Base-by-base conservation (phyloP, 495 filamentous ascomycete species). In the Talaromyces liani region DNA sequence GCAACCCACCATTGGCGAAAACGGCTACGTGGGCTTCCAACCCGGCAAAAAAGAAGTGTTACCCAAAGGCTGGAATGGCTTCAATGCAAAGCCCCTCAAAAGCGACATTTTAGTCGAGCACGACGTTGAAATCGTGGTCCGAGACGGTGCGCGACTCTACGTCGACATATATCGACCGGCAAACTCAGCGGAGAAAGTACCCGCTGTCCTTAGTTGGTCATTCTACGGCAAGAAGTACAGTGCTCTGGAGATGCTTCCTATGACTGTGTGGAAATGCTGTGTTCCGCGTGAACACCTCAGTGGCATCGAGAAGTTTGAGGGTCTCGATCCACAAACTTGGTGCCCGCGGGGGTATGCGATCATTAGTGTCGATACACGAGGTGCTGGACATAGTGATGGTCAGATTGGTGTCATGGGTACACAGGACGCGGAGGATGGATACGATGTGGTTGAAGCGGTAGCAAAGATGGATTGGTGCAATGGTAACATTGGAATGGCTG, bases 291-390 rank as follows among this genome's bases (percentile, higher is more conserved):
- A 59, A 4, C 60, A 64, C 20, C 69, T 72, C 12, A 68, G 64
- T 61, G 72, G 70, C 16, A 58, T 73, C 22, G 74, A 78, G 64
- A 78, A 74, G 29, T 83, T 79, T 65, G 80, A 83, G 58, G 80
- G 72, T 0, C 73, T 72, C 1, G 79, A 82, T 66, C 79, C 80
- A 0, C 71, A 69, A 2, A 67, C 65, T 14, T 83, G 74, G 72
- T 74, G 71, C 39, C 65, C 65, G 0, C 62, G 69, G 2, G 80
- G 79, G 0, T 82, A 81, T 68, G 78, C 76, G 0, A 68, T 82
- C 41, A 66, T 82, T 45, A 76, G 75, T 27, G 71, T 75, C 6
- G 79, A 83, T 68, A 68, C 75, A 22, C 72, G 80, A 1, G 80
- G 80, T 1, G 60, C 74, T 0, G 72, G 70, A 1, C 61, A 79